Percentiles rank a stretch among this genome's conserved stretches.
phyloP scores from a whole-genome alignment of 306 rosid species.

The Sicyos baderoa region DNA sequence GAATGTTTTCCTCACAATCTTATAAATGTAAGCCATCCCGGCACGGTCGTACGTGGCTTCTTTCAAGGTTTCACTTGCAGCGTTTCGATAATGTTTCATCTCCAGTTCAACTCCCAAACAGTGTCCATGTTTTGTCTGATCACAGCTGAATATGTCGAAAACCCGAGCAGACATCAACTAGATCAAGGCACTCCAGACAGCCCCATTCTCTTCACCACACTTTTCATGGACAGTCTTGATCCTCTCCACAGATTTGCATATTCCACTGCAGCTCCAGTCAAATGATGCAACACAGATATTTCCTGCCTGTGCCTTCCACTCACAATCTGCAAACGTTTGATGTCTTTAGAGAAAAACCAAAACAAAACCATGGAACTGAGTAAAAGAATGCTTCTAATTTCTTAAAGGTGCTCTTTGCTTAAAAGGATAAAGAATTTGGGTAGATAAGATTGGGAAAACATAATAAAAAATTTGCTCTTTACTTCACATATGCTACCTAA shows the following conservation, averaged over 20 bases:
- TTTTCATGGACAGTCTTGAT: too few species aligned
- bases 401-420: background rate
- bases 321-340: too few species aligned
- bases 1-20: background rate
- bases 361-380: background rate
- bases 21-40: background rate
- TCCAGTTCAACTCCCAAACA: constrained; percentile 8
- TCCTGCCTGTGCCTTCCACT: constrained; percentile 52
- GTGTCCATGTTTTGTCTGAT: constrained; percentile 2
- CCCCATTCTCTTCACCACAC: too few species aligned
- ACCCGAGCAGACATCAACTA: background rate
- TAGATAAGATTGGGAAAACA: background rate
- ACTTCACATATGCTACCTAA: background rate
- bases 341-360: background rate
- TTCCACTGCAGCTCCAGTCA: too few species aligned
- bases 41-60: background rate
- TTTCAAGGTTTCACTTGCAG: background rate
- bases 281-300: constrained; percentile 25
- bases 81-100: background rate
- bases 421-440: background rate
- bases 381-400: background rate
- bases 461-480: background rate
- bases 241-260: too few species aligned
- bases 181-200: too few species aligned
- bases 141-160: constrained; percentile 7